Percentiles rank a stretch among this genome's conserved stretches.
phyloP scores from a whole-genome alignment of 2,329 filamentous ascomycete genomes.

The Incumbomyces lentus region DNA sequence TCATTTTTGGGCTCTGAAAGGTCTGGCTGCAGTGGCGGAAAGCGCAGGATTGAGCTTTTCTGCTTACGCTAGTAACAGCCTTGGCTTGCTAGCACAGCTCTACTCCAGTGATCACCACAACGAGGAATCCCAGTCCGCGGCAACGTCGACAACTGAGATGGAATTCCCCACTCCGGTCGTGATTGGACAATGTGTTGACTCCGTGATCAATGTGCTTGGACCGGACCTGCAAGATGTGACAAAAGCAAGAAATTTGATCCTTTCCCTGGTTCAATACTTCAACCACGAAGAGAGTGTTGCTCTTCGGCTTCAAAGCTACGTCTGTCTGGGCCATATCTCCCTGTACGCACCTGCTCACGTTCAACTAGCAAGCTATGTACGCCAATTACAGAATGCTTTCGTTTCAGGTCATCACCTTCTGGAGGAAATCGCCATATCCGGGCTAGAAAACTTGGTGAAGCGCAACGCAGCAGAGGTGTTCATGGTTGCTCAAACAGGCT shows the following conservation, averaged over 20 bases:
- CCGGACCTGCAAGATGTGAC: conserved; percentile 87
- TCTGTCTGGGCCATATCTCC: conserved; percentile 81
- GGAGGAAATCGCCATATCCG: conserved; percentile 71
- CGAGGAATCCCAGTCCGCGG: conserved; percentile 64
- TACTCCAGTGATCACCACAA: conserved; percentile 90
- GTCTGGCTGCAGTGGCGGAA: conserved; percentile 74
- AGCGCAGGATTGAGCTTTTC: conserved; percentile 89
- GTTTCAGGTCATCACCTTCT: conserved; percentile 59
- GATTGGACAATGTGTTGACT: conserved; percentile 80
- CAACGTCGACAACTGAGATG: conserved; percentile 83
- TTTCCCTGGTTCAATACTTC: conserved; percentile 76
- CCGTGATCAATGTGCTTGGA: conserved; percentile 90
- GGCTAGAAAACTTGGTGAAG: conserved; percentile 91
- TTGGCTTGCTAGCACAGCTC: conserved; percentile 88
- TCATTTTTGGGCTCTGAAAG: conserved; percentile 93
- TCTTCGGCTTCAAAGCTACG: conserved; percentile 65
- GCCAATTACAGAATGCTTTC: conserved; percentile 66
- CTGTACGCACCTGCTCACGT: conserved; percentile 84
- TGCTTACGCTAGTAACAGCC: conserved; percentile 74
- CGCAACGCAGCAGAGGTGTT: conserved; percentile 77
- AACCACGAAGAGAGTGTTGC: conserved; percentile 61
- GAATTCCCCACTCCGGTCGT: conserved; percentile 73
- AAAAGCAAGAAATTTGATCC: conserved; percentile 84
- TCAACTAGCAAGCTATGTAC: conserved; percentile 74
- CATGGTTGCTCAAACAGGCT: conserved; percentile 59